Evolutionary conservation across 2,329 filamentous ascomycete genomes (phyloP).

Genomic region (Didymosphaeria variabile): DNA sequence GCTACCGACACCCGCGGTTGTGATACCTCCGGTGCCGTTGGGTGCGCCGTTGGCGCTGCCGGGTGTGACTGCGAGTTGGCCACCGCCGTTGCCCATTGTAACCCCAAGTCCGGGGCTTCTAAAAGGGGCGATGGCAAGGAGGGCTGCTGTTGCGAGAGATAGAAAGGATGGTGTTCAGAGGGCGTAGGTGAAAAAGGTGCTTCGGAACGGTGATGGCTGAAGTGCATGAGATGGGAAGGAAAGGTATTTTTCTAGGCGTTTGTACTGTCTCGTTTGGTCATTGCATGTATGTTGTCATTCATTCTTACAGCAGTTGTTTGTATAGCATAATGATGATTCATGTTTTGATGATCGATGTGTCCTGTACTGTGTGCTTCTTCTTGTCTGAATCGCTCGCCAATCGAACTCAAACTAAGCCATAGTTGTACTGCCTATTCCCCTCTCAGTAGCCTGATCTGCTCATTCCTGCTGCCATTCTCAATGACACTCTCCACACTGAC

Average conservation of each 20-base stretch:
- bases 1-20: neutral
- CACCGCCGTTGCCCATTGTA: constrained; percentile 9
- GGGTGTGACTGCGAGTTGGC: constrained; percentile 7
- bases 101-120: neutral
- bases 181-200: neutral
- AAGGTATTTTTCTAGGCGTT: neutral
- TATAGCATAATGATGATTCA: constrained; percentile 6
- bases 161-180: neutral
- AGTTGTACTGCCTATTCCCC: neutral
- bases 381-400: neutral
- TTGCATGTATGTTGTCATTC: neutral
- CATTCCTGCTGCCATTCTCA: neutral
- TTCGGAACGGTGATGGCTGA: neutral
- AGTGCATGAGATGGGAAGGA: neutral
- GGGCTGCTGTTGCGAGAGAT: neutral
- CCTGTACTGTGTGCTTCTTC: neutral
- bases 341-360: neutral
- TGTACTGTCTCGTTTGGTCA: neutral
- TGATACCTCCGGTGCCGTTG: too few species aligned
- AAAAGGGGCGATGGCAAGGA: constrained; percentile 8
- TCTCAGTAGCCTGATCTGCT: neutral
- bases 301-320: neutral
- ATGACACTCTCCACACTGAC: constrained; percentile 4
- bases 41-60: neutral
- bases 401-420: neutral